Base-by-base conservation (phyloP, 1,284 basidiomycete species). In the Microbotryum scabiosae region DNA sequence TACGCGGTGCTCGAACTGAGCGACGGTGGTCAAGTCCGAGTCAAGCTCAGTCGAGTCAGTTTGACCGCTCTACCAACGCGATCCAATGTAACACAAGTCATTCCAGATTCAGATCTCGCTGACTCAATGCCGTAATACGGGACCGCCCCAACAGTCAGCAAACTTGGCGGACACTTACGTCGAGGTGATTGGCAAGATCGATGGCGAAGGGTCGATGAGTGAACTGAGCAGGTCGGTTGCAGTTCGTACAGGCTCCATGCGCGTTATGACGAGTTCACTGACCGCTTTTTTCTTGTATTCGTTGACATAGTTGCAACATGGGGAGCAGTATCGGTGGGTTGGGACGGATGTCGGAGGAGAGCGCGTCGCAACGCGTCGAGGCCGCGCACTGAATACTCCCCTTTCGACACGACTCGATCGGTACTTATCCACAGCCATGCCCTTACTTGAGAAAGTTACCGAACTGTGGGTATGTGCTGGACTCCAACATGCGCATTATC, bases 131-230 rank as follows among this genome's bases (percentile, higher is more conserved):
- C 36, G 10, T 41, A 18, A 18, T 0, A 16, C 10, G 26, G 9
- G 18, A 4, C 18, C 28, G 56, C 28, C 59, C 46, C 23, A 2
- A 18, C 45, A 32, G 44, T 32, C 10, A 56, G 30, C 21, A 48
- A 73, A 78, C 45, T 74, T 85, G 52, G 74, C 75, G 0, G 82
- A 82, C 51, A 76, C 79, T 8, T 90, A 78, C 63, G 78, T 88
- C 51, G 90, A 93, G 74, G 76, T 92, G 57, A 81, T 93, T 49
- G 90, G 88, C 9, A 81, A 74, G 6, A 87, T 86, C 9, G 63
- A 79, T 36, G 80, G 20, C 5, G 12, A 84, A 60, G 78, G 82
- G 44, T 82, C 80, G 0, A 75, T 93, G 61, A 84, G 82, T 69
- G 81, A 85, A 72, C 71, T 84, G 68, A 79, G 78, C 0, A 80